Base-by-base conservation (phyloP, 2,329 filamentous ascomycete genomes). In the Leptosphaerulina australis region DNA sequence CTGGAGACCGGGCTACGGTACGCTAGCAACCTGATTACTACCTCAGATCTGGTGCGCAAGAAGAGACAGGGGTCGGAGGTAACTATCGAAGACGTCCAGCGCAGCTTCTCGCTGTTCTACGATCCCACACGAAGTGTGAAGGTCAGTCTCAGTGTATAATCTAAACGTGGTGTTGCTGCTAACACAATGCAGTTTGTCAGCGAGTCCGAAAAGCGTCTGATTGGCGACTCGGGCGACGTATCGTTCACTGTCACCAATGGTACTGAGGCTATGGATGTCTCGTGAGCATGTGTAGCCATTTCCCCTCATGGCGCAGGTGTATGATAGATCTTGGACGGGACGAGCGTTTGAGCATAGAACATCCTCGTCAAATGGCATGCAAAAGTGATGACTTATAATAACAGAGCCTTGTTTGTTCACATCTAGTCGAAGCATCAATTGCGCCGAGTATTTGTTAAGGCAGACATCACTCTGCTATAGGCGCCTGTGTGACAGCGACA, bases 21-120 rank as follows among this genome's bases (percentile, higher is more conserved):
- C 71, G 93, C 92, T n/a, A 95, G 91, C 78, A 97, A 99, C 72
- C 86, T 99, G 47, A 97, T 99, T 75, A 96, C 90, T 17, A 97
- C 94, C 1, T 94, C 91, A 4, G 88, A 96, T 73, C 83, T 99
- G 34, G 82, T 97, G 39, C 86, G 85, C 55, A 86, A 89, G 66
- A 97, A 97, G 82, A 85, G 92, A 59, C 88, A 86, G 67, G 87
- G 88, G 12, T 90, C 90, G 74, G 87, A 93, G 67, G 90, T 99
- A 37, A 84, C 83, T 49, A 83, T 96, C 50, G 85, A 90, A 47
- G 94, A 99, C 68, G 92, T 99, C 10, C 88, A 96, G 78, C 85
- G 93, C 62, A 96, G 91, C 76, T 99, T 93, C 80, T 83, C 87
- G 68, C 83, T 99, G 38, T 99, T 99, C 77, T 96, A 93, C 76